These are phyloP conservation scores for Torulaspora pretoriensis DNA, from an alignment of 1,139 yeast genomes.

Conservation along the genomic window DNA sequence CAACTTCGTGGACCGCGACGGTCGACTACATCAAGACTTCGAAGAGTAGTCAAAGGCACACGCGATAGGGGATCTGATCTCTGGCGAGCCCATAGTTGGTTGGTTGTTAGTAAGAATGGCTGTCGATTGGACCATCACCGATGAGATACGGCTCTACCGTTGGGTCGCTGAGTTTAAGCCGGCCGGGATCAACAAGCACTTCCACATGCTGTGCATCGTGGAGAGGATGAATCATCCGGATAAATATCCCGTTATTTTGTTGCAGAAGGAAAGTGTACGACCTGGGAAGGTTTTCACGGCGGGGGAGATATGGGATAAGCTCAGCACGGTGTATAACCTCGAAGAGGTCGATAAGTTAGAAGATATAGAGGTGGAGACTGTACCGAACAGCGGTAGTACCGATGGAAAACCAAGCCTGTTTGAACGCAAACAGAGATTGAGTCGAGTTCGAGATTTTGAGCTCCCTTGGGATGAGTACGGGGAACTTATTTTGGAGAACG, in stretches of 20 bases:
- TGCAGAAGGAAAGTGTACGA: constrained; percentile 32
- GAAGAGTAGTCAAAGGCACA: not conserved
- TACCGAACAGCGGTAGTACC: constrained; percentile 5
- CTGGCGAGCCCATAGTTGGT: not conserved
- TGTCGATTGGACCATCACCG: constrained; percentile 52
- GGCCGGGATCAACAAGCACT: constrained; percentile 49
- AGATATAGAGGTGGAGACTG: constrained; percentile 26
- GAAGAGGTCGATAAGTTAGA: constrained; percentile 53
- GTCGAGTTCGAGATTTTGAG: constrained; percentile 36
- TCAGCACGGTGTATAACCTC: constrained; percentile 51
- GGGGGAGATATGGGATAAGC: constrained; percentile 55
- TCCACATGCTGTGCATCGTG: constrained; percentile 53
- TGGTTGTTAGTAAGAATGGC: constrained; percentile 24
- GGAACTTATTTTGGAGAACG: constrained; percentile 40
- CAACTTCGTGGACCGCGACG: constrained; percentile 4
- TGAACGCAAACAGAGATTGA: constrained; percentile 21
- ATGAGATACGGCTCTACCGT: constrained; percentile 61
- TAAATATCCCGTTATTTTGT: constrained; percentile 28
- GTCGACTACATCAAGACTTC: not conserved
- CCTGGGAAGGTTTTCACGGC: constrained; percentile 40
- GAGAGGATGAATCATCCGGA: constrained; percentile 46
- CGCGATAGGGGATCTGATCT: not conserved
- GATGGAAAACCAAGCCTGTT: constrained; percentile 15
- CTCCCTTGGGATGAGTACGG: constrained; percentile 47
- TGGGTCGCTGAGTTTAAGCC: constrained; percentile 71